A percentile compares a stretch with the other conserved stretches of the same genome.
Conservation (phyloP, 139 green algal genomes). For the Coccomyxa sp. region DNA sequence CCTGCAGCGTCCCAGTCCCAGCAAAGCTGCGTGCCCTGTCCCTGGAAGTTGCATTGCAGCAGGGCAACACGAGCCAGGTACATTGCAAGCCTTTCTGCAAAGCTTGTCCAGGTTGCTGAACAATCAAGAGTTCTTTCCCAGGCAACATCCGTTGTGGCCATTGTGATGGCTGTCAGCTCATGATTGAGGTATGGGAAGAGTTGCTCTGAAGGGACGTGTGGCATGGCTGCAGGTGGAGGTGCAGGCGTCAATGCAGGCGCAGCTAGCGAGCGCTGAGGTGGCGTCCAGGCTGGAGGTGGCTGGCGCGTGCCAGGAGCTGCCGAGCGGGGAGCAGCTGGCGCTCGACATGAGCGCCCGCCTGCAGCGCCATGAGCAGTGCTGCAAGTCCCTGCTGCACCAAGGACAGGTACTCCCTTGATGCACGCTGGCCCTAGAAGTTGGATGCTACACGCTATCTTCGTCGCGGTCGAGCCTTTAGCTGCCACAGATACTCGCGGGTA, state of each 20-base stretch:
- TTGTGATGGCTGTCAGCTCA: no score
- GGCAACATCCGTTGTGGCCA: no score
- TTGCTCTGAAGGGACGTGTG: neutral
- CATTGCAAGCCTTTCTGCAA: no score
- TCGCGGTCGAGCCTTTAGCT: no score
- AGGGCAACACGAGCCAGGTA: conserved; percentile 30
- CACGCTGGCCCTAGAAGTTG: no score
- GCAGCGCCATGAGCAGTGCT: neutral
- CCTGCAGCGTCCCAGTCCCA: conserved; percentile 23
- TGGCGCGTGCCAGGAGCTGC: neutral
- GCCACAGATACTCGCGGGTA: no score
- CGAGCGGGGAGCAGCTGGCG: conserved; percentile 2
- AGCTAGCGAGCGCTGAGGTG: neutral
- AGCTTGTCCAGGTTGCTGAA: no score
- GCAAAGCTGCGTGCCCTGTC: conserved; percentile 33
- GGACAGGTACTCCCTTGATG: conserved; percentile 16
- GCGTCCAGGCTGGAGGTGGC: conserved; percentile 18
- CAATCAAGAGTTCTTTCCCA: no score
- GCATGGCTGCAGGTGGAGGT: conserved; percentile 4
- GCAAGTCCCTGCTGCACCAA: conserved; percentile 16
- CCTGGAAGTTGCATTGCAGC: conserved; percentile 42
- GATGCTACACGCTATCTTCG: no score
- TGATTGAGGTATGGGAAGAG: neutral
- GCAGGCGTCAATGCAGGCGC: conserved; percentile 14
- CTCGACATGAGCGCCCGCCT: conserved; percentile 4